These are phyloP conservation scores for Rhizopogon parksii DNA, from an alignment of 1,284 basidiomycete species.

Conservation along the genomic window DNA sequence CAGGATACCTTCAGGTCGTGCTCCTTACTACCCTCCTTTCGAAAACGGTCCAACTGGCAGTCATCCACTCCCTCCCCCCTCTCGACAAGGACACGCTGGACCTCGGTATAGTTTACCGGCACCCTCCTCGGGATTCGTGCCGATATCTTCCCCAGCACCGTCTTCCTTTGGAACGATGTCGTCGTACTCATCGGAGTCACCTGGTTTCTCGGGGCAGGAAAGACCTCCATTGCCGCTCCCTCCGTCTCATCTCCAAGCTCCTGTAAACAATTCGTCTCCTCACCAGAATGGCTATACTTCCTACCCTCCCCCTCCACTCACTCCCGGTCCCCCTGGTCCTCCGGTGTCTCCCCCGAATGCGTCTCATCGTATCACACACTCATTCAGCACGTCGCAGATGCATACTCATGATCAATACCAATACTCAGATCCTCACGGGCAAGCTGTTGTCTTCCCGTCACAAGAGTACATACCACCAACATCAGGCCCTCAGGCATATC, in stretches of 20 bases:
- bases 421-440: conserved; percentile 18
- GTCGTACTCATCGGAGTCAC: conserved; percentile 41
- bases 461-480: conserved; percentile 16
- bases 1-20: conserved; percentile 29
- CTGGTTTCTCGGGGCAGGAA: conserved; percentile 36
- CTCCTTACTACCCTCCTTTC: conserved; percentile 47
- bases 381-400: conserved; percentile 14
- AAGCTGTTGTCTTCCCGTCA: conserved; percentile 18
- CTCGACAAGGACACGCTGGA: conserved; percentile 30
- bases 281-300: conserved; percentile 27
- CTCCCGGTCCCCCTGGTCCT: conserved; percentile 6
- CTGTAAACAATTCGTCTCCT: conserved; percentile 17
- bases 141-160: conserved; percentile 30
- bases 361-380: conserved; percentile 22
- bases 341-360: conserved; percentile 13
- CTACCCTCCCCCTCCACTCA: conserved; percentile 21
- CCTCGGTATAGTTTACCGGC: conserved; percentile 63
- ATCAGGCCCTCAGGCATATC: conserved; percentile 23
- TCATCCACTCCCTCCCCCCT: conserved; percentile 31
- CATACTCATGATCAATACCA: conserved; percentile 23
- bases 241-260: conserved; percentile 14
- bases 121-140: conserved; percentile 63
- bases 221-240: conserved; percentile 30
- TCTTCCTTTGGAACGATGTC: conserved; percentile 23
- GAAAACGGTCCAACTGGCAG: conserved; percentile 32